phyloP scores from a whole-genome alignment of 345 rosid species.

The Eucalyptus sp. region DNA sequence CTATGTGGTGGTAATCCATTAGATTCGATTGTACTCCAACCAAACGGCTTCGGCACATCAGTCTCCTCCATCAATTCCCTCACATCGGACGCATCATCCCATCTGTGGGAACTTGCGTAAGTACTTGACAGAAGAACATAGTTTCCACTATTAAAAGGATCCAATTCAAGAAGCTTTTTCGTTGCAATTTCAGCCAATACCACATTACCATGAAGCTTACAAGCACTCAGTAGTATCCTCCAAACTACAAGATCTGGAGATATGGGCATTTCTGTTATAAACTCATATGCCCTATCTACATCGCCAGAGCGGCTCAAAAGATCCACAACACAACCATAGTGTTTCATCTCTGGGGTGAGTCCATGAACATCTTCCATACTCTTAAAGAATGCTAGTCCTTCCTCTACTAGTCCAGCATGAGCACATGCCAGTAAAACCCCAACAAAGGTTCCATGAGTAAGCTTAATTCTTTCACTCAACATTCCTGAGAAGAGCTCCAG shows the following conservation, averaged over 20 bases:
- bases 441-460: constrained; percentile 37
- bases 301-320: constrained; percentile 52
- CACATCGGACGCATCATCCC: constrained; percentile 37
- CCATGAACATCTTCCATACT: constrained; percentile 35
- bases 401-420: constrained; percentile 45
- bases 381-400: constrained; percentile 29
- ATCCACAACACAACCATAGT: constrained; percentile 62
- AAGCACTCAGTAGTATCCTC: constrained; percentile 57
- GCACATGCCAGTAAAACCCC: constrained; percentile 45
- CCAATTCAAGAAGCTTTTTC: constrained; percentile 32
- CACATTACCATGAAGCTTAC: constrained; percentile 45
- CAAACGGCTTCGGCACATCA: constrained; percentile 30
- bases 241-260: constrained; percentile 39
- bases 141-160: constrained; percentile 47
- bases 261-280: constrained; percentile 32
- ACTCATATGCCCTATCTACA: constrained; percentile 40
- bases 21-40: constrained; percentile 32
- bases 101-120: constrained; percentile 42
- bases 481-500: constrained; percentile 30
- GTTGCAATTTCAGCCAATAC: constrained; percentile 38
- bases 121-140: constrained; percentile 53
- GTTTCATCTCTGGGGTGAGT: constrained; percentile 53
- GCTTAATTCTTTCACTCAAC: constrained; percentile 19
- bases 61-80: constrained; percentile 35
- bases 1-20: background rate